A percentile compares a stretch with the other conserved stretches of the same genome.
These are phyloP conservation scores for Nothophaeocryptopus gaeumannii DNA, from an alignment of 2,329 filamentous ascomycete species.

Conservation along the genomic window DNA sequence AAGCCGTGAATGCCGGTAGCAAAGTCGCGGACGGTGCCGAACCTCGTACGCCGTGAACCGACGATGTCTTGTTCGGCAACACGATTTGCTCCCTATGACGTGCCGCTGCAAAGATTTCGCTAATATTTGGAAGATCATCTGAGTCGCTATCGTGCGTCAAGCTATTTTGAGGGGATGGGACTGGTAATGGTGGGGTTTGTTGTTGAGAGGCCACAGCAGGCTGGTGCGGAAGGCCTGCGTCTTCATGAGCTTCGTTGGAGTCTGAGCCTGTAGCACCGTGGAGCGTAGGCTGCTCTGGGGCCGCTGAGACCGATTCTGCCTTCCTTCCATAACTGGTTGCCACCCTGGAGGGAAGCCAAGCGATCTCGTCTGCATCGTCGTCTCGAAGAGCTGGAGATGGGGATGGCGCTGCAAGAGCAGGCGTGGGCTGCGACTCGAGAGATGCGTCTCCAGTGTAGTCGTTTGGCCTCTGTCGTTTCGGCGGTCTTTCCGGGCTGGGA, in stretches of 20 bases:
- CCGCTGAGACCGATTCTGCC: slow-evolving; percentile 5
- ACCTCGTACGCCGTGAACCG: too few species aligned
- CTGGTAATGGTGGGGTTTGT: too few species aligned
- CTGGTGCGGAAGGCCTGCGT: too few species aligned
- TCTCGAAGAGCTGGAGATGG: not conserved
- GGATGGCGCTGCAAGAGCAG: too few species aligned
- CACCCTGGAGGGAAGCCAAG: slow-evolving; percentile 24
- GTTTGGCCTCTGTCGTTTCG: slow-evolving; percentile 22
- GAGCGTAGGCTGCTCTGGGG: too few species aligned
- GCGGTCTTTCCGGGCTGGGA: slow-evolving; percentile 20
- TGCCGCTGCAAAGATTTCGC: slow-evolving; percentile 4
- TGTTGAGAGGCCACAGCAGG: too few species aligned
- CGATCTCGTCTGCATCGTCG: slow-evolving; percentile 15
- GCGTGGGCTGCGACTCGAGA: too few species aligned
- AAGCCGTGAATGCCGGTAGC: slow-evolving; percentile 2
- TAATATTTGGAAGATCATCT: slow-evolving; percentile 11
- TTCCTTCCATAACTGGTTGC: slow-evolving; percentile 24
- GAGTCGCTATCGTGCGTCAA: slow-evolving; percentile 5
- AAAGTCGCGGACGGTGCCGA: not conserved
- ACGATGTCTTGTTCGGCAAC: not conserved
- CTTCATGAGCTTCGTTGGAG: too few species aligned
- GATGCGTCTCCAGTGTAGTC: not conserved
- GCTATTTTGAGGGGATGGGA: too few species aligned
- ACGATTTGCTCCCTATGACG: not conserved
- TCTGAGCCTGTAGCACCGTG: too few species aligned